phyloP scores from a whole-genome alignment of 768 basidiomycete genomes.

The Phanerodontia chrysosporium region DNA sequence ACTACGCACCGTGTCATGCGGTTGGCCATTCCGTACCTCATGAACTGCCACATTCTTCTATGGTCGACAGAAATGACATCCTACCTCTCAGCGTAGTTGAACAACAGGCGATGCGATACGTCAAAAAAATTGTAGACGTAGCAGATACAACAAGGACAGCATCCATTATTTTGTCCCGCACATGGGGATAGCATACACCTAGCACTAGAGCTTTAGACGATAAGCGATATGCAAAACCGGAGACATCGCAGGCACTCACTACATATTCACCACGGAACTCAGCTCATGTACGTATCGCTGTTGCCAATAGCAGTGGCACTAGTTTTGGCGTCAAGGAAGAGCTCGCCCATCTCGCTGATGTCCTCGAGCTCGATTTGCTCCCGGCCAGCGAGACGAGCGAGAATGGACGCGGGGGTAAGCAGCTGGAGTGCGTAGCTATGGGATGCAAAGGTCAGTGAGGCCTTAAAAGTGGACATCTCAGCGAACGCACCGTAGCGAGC shows the following conservation, averaged over 20 bases:
- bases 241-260: not conserved
- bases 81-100: too few relatives aligned
- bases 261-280: not conserved
- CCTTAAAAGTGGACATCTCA: not conserved
- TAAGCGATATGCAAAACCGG: too few relatives aligned
- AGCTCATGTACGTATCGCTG: slow-evolving; percentile 1
- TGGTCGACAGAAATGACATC: too few relatives aligned
- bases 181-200: not conserved
- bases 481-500: slow-evolving; percentile 61
- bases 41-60: too few relatives aligned
- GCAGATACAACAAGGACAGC: not conserved
- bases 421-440: slow-evolving; percentile 85
- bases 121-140: not conserved
- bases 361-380: slow-evolving; percentile 83
- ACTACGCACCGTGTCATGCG: too few relatives aligned
- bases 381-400: slow-evolving; percentile 74
- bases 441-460: slow-evolving; percentile 4
- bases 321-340: slow-evolving; percentile 94
- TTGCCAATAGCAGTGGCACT: slow-evolving; percentile 25
- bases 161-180: not conserved
- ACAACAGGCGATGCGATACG: too few relatives aligned
- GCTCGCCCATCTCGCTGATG: slow-evolving; percentile 86
- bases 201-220: not conserved
- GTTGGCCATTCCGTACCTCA: too few relatives aligned
- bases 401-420: slow-evolving; percentile 85